phyloP scores from a whole-genome alignment of 1,284 basidiomycete genomes.

The Sanghuangporus weigelae region DNA sequence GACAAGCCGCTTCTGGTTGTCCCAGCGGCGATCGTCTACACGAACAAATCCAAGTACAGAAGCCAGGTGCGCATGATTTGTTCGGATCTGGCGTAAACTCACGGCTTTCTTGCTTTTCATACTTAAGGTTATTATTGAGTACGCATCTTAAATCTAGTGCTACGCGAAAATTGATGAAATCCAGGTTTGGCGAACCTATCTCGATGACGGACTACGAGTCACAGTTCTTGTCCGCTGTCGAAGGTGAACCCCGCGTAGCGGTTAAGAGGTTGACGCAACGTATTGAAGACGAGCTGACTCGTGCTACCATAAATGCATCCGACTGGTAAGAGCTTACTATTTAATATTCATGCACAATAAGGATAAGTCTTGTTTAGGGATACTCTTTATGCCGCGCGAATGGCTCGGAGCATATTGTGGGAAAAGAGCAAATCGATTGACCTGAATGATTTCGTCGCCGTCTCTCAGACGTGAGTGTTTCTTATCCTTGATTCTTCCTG shows the following conservation, averaged over 20 bases:
- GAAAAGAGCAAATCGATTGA: slow-evolving; percentile 67
- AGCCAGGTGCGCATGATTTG: slow-evolving; percentile 52
- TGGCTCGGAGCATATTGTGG: slow-evolving; percentile 90
- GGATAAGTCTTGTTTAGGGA: slow-evolving; percentile 50
- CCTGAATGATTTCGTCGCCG: slow-evolving; percentile 71
- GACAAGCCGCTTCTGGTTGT: slow-evolving; percentile 52
- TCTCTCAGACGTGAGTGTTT: slow-evolving; percentile 83
- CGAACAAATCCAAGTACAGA: slow-evolving; percentile 91
- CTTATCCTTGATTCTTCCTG: not conserved
- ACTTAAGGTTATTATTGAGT: slow-evolving; percentile 66
- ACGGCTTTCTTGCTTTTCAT: not conserved
- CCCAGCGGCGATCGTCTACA: slow-evolving; percentile 88
- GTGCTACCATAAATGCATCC: slow-evolving; percentile 84
- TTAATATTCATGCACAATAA: not conserved
- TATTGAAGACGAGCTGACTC: slow-evolving; percentile 67
- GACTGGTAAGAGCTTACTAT: slow-evolving; percentile 68
- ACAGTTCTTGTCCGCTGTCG: slow-evolving; percentile 68
- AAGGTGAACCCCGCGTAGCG: slow-evolving; percentile 70
- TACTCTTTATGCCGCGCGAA: slow-evolving; percentile 77
- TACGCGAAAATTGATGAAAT: not conserved
- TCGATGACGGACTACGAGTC: slow-evolving; percentile 68
- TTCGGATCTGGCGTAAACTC: not conserved
- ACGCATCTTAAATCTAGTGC: slow-evolving; percentile 23
- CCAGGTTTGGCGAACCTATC: slow-evolving; percentile 80
- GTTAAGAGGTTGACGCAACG: slow-evolving; percentile 81